Conservation (phyloP, 768 basidiomycete species). For the Fibroporia radiculosa region DNA sequence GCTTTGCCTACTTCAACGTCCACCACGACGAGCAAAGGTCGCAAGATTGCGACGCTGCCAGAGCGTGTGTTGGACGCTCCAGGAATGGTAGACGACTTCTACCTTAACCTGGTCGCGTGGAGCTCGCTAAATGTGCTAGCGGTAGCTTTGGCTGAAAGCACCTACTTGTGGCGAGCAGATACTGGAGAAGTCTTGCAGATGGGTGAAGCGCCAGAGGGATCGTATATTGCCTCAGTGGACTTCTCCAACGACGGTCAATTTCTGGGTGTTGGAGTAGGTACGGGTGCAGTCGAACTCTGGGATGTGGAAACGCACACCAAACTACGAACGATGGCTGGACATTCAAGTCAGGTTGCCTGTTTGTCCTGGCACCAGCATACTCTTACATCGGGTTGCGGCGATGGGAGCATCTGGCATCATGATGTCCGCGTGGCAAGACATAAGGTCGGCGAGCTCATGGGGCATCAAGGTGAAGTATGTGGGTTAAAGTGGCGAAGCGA, state of each 20-base stretch:
- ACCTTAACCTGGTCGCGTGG: slow-evolving; percentile 92
- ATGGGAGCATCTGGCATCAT: slow-evolving; percentile 95
- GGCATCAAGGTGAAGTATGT: slow-evolving; percentile 91
- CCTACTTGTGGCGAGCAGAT: slow-evolving; percentile 94
- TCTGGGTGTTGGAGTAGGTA: slow-evolving; percentile 73
- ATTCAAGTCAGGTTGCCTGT: slow-evolving; percentile 74
- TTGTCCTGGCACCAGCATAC: slow-evolving; percentile 87
- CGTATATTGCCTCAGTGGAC: slow-evolving; percentile 69
- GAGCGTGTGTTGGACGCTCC: slow-evolving; percentile 96
- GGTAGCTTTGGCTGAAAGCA: slow-evolving; percentile 79
- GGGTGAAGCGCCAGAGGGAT: slow-evolving; percentile 66
- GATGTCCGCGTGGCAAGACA: slow-evolving; percentile 81
- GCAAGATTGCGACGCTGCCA: slow-evolving; percentile 80
- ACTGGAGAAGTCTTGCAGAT: slow-evolving; percentile 77
- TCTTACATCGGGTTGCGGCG: slow-evolving; percentile 81
- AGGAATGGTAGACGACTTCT: slow-evolving; percentile 91
- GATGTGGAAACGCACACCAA: slow-evolving; percentile 74
- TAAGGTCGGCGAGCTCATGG: slow-evolving; percentile 83
- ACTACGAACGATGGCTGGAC: slow-evolving; percentile 87
- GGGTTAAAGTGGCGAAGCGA: slow-evolving; percentile 85
- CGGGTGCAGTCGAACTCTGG: slow-evolving; percentile 92
- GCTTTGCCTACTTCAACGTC: slow-evolving; percentile 58
- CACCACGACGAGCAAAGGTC: slow-evolving; percentile 52
- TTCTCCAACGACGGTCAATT: slow-evolving; percentile 78
- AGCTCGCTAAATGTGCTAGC: slow-evolving; percentile 79